These are phyloP conservation scores for Saksenaea vasiformis DNA, from an alignment of 371 early-diverging fungal species.

Conservation along the genomic window DNA sequence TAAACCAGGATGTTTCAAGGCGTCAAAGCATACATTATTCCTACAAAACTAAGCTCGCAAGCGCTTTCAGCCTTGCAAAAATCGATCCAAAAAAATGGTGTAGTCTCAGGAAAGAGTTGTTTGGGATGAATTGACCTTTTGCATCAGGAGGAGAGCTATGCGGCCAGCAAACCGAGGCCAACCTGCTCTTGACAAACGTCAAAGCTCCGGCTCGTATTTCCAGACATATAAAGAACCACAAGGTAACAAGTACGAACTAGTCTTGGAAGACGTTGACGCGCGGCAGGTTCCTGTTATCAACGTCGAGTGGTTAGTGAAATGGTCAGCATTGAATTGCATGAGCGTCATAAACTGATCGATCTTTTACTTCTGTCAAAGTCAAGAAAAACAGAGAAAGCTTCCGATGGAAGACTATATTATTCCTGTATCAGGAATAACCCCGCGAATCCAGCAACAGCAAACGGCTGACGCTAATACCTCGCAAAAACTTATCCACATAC, in stretches of 20 bases:
- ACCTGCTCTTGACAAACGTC: constrained; percentile 30
- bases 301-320: constrained; percentile 38
- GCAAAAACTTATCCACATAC: not conserved
- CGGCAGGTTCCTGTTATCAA: constrained; percentile 26
- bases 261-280: not conserved
- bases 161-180: constrained; percentile 17
- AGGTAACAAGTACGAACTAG: constrained; percentile 13
- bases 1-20: not conserved
- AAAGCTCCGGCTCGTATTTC: constrained; percentile 31
- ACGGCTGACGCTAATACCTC: not conserved
- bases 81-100: constrained; percentile 24
- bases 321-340: constrained; percentile 17
- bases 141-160: not conserved
- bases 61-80: not conserved
- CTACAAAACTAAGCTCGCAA: constrained; percentile 20
- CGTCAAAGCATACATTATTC: constrained; percentile 24
- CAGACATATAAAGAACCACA: constrained; percentile 26
- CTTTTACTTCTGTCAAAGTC: constrained; percentile 10
- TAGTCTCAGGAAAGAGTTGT: not conserved
- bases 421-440: not conserved
- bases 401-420: constrained; percentile 20
- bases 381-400: constrained; percentile 13
- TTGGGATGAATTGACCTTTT: not conserved
- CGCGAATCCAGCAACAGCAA: not conserved
- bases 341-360: not conserved